A percentile compares a stretch with the other conserved stretches of the same genome.
phyloP scores from a whole-genome alignment of 805 yeast genomes.

The Starmerella etchellsii region DNA sequence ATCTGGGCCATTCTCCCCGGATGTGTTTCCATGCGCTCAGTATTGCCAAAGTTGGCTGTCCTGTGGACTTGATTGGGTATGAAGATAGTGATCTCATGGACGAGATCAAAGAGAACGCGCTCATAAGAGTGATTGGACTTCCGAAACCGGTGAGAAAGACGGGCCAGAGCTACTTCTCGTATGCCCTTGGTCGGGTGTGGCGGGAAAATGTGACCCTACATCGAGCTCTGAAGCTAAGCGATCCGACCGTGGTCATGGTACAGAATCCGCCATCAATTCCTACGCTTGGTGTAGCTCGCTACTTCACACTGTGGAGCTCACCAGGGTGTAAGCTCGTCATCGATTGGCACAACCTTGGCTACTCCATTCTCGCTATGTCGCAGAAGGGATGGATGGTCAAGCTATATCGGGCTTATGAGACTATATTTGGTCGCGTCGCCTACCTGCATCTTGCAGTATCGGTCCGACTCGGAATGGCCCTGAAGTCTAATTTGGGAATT shows the following conservation, averaged over 20 bases:
- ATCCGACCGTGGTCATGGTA: slow-evolving; percentile 43
- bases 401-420: slow-evolving; percentile 51
- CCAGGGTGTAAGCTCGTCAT: slow-evolving; percentile 53
- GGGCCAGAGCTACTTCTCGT: slow-evolving; percentile 38
- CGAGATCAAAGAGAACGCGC: slow-evolving; percentile 19
- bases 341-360: slow-evolving; percentile 96
- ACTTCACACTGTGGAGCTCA: slow-evolving; percentile 38
- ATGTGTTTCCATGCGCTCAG: slow-evolving; percentile 83
- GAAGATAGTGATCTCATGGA: slow-evolving; percentile 23
- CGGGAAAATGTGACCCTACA: slow-evolving; percentile 41
- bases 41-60: slow-evolving; percentile 52
- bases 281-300: slow-evolving; percentile 47
- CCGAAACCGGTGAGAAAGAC: slow-evolving; percentile 20
- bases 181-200: slow-evolving; percentile 47
- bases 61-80: slow-evolving; percentile 79
- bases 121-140: slow-evolving; percentile 25
- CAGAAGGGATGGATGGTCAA: slow-evolving; percentile 28
- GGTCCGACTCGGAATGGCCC: slow-evolving; percentile 49
- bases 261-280: slow-evolving; percentile 91
- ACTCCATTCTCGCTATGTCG: slow-evolving; percentile 60
- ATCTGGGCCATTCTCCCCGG: slow-evolving; percentile 88
- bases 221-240: slow-evolving; percentile 32
- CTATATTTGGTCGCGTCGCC: slow-evolving; percentile 46
- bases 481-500: slow-evolving; percentile 45
- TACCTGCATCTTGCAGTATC: slow-evolving; percentile 73